Evolutionary conservation across 352 stramenopile genomes (phyloP), one percentile per base, ranked within the genome.

Genomic region (Ophiocytium majus): DNA sequence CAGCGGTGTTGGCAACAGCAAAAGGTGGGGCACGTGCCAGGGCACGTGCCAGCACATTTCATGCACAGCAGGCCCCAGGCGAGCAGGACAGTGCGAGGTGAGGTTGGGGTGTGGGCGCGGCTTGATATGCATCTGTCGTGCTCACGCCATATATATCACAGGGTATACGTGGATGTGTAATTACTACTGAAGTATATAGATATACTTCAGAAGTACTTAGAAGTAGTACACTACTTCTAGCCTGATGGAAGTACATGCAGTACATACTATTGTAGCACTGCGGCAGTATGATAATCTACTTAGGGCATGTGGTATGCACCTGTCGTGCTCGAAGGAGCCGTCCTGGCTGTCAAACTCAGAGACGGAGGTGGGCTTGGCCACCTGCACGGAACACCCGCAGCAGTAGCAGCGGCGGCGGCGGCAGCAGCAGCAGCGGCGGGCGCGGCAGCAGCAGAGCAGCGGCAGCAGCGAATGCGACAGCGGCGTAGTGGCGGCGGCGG

Each of bases 291-390:
- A 71, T 71, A 23, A 23, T 71, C 23, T 71, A 71, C 28, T 71
- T 71, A 43, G 5, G 35, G 32, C 32, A 43, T 78, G 35, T 43
- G 66, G 32, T 43, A 78, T 78, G 66, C 32, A 78, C 66, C 66
- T 33, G 82, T 89, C 85, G 50, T 89, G 83, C 75, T 89, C 82
- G 71, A 89, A 89, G 81, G 81, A 82, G 57, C 63, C 66, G 43
- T 89, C 82, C 71, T 89, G 85, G 36, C 75, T 81, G 19, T 28
- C 75, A 50, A 81, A 81, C 35, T 78, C 66, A 78, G 32, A 5
- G 14, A 78, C 5, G 35, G 35, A 17, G 43, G 43, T 57, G 14
- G 43, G 43, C 43, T 5, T 57, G 14, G 43, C 43, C 43, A 57
- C 43, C 43, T 57, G 43, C 5, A 14, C 14, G 43, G 43, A 57